These are phyloP conservation scores for Abrus precatorius DNA, from an alignment of 306 rosid species.

Conservation along the genomic window DNA sequence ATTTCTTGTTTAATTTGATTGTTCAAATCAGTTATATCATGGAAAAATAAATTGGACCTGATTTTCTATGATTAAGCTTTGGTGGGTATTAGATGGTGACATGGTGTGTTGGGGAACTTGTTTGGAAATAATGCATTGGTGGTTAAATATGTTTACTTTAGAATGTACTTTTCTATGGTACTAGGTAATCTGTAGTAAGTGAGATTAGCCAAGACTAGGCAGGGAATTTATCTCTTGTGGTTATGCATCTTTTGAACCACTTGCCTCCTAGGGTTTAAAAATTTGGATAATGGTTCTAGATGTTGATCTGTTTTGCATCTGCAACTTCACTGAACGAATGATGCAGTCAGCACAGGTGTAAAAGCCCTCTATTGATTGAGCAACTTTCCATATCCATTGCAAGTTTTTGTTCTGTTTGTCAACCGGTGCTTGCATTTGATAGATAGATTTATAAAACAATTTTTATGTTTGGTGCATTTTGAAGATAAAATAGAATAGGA, in stretches of 20 bases:
- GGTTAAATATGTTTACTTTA: neutral
- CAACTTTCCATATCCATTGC: neutral
- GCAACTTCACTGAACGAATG: neutral
- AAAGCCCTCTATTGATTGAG: neutral
- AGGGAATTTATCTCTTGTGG: neutral
- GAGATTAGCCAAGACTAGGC: neutral
- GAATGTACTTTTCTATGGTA: neutral
- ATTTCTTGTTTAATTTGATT: neutral
- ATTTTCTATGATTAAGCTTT: slow-evolving; percentile 9
- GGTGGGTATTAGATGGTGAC: slow-evolving; percentile 14
- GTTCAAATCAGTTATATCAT: neutral
- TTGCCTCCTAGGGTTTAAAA: neutral
- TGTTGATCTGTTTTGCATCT: neutral
- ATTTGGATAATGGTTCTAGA: neutral
- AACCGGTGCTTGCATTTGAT: neutral
- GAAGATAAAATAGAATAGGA: neutral
- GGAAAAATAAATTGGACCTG: neutral
- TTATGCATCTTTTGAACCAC: neutral
- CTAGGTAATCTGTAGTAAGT: slow-evolving; percentile 3
- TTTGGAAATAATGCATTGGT: slow-evolving; percentile 19
- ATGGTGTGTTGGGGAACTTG: slow-evolving; percentile 5
- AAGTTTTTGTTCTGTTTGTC: slow-evolving; percentile 8
- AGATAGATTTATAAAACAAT: neutral
- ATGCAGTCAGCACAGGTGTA: slow-evolving; percentile 1
- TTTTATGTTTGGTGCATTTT: neutral